A percentile compares a stretch with the other conserved stretches of the same genome.
Evolutionary conservation across 306 rosid species (phyloP).

Genomic region (Sicyos edulis): DNA sequence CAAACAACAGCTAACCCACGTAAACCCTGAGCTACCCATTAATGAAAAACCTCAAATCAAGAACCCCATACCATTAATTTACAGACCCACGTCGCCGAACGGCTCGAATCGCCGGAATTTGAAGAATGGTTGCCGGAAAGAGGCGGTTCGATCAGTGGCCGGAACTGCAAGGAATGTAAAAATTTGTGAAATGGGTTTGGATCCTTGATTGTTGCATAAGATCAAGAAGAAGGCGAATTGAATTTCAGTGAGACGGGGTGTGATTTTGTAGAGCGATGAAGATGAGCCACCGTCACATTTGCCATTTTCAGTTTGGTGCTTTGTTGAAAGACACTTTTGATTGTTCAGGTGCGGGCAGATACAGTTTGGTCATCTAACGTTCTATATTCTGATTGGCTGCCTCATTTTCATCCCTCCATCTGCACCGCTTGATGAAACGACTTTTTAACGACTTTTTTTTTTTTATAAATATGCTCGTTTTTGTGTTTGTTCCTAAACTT

Average conservation of each 20-base stretch:
- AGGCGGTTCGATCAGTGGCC: constrained; percentile 16
- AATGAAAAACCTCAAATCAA: constrained; percentile 20
- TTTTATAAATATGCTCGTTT: no score
- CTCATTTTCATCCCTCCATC: neutral
- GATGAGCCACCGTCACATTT: neutral
- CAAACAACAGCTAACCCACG: neutral
- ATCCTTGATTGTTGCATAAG: constrained; percentile 15
- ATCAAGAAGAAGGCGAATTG: neutral
- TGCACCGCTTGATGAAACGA: neutral
- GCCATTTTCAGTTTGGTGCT: neutral
- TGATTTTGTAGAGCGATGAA: neutral
- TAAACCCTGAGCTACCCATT: neutral
- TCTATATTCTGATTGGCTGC: neutral
- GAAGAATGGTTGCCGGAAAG: constrained; percentile 17
- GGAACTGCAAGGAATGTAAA: constrained; percentile 7
- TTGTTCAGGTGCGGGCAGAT: constrained; percentile 7
- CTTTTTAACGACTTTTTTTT: no score
- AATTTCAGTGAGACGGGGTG: constrained; percentile 6
- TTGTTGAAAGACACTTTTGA: neutral
- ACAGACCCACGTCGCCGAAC: constrained; percentile 25
- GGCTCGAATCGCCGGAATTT: constrained; percentile 25
- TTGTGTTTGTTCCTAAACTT: no score
- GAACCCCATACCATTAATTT: constrained; percentile 18
- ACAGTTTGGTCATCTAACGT: neutral
- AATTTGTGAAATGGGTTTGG: constrained; percentile 26